Evolutionary conservation across 139 green algal species (phyloP), one percentile per base, ranked within the genome.

Genomic region (Haematococcus lacustris): DNA sequence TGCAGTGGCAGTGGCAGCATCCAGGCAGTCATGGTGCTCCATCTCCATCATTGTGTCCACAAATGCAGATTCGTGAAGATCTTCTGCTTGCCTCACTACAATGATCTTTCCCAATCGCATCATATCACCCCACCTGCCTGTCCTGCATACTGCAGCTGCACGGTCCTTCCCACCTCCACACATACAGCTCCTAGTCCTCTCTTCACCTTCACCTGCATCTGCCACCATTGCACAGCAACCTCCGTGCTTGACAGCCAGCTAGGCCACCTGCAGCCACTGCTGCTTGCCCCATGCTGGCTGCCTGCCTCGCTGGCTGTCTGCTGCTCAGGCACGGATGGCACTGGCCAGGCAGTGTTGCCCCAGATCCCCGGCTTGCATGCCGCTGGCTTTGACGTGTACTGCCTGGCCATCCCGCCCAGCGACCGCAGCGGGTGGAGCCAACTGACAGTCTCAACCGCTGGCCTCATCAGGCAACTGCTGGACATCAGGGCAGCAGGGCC

Each of bases 321-420:
- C 23, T 2, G n/a, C 32, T 26, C 79, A 83, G 85, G 87, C 30
- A 88, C 79, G n/a, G 88, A 92, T 71, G 88, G 88, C 57, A 92
- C 85, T 7, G 88, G 85, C 2, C 81, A 87, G 51, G 73, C 83
- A 7, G 85, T 92, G 33, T 50, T 78, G 13, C 76, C 85, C 0
- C 88, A 92, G 66, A 35, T 91, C 21, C 69, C 68, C 2, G 51
- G 66, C 0, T 63, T 92, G 41, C 30, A 75, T 0, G 47, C 26
- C 4, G 59, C 77, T 3, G 82, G 83, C 1, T 91, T 67, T 69
- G 84, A 91, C 53, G 76, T 89, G 30, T 83, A 76, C 68, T 80
- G 71, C 34, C 69, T 87, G 9, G 80, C 76, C 62, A 66, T 86
- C 1, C 84, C 84, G 0, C 50, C 73, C 3, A 51, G 81, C n/a